phyloP scores from a whole-genome alignment of 2,329 filamentous ascomycete species.

The Trichoderma guizhouense region DNA sequence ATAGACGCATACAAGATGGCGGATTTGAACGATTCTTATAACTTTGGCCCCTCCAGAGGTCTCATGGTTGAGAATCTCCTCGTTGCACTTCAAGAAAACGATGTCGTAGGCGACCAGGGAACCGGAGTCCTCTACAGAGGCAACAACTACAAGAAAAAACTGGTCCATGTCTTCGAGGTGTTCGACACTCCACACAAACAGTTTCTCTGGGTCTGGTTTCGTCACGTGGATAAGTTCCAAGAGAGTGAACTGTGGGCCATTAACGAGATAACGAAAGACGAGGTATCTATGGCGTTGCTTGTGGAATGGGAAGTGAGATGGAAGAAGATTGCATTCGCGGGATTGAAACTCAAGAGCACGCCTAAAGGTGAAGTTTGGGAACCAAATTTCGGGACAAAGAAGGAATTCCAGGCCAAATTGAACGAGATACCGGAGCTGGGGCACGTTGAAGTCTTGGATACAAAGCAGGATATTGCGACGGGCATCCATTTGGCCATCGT shows the following conservation, averaged over 20 bases:
- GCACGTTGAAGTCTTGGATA: neutral
- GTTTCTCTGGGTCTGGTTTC: neutral
- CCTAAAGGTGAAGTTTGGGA: neutral
- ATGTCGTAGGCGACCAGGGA: neutral
- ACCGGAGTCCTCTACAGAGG: neutral
- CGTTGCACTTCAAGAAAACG: neutral
- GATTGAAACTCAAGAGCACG: neutral
- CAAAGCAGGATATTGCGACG: neutral
- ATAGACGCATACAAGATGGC: neutral
- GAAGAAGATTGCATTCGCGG: neutral
- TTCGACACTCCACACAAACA: neutral
- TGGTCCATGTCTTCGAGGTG: neutral
- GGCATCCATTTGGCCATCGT: neutral
- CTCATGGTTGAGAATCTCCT: neutral
- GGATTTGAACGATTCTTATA: neutral
- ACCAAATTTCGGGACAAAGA: neutral
- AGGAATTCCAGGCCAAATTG: neutral
- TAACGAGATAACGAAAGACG: neutral
- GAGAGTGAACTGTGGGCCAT: rapidly evolving
- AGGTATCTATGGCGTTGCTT: neutral
- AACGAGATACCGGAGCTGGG: neutral
- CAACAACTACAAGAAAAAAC: neutral
- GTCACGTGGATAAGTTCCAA: neutral
- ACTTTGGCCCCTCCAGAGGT: neutral
- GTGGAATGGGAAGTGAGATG: neutral